Conservation (phyloP, 345 rosid species). For the Gossypium anomalum region DNA sequence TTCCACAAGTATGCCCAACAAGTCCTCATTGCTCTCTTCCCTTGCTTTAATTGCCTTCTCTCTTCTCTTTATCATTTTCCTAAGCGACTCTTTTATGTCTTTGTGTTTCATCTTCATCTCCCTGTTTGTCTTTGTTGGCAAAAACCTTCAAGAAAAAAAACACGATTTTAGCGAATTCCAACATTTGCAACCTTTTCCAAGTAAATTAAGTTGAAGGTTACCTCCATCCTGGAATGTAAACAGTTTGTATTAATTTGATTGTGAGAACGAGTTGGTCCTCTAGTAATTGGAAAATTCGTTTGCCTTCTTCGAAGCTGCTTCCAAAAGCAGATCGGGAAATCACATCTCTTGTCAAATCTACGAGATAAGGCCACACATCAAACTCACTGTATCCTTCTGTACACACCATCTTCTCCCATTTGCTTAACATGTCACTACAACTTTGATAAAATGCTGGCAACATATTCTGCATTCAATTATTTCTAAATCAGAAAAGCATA, state of each 20-base stretch:
- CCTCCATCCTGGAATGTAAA: conserved; percentile 47
- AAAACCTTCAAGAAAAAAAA: background rate
- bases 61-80: conserved; percentile 22
- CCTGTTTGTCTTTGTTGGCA: conserved; percentile 29
- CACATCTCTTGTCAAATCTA: conserved; percentile 34
- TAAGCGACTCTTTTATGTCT: conserved; percentile 15
- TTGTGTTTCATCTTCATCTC: conserved; percentile 22
- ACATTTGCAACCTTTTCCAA: background rate
- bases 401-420: conserved; percentile 26
- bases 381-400: conserved; percentile 22
- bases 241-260: background rate
- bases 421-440: conserved; percentile 24
- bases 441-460: conserved; percentile 27
- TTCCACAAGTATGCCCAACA: conserved; percentile 31
- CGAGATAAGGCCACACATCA: conserved; percentile 37
- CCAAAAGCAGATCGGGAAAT: conserved; percentile 51
- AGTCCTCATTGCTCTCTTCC: conserved; percentile 19
- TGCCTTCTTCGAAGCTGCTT: conserved; percentile 44
- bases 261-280: conserved; percentile 15
- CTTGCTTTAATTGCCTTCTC: conserved; percentile 19
- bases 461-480: conserved; percentile 21
- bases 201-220: background rate
- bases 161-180: background rate
- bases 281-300: conserved; percentile 33
- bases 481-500: background rate